Evolutionary conservation across 2,329 filamentous ascomycete species (phyloP).

Genomic region (Neonectria hederae): DNA sequence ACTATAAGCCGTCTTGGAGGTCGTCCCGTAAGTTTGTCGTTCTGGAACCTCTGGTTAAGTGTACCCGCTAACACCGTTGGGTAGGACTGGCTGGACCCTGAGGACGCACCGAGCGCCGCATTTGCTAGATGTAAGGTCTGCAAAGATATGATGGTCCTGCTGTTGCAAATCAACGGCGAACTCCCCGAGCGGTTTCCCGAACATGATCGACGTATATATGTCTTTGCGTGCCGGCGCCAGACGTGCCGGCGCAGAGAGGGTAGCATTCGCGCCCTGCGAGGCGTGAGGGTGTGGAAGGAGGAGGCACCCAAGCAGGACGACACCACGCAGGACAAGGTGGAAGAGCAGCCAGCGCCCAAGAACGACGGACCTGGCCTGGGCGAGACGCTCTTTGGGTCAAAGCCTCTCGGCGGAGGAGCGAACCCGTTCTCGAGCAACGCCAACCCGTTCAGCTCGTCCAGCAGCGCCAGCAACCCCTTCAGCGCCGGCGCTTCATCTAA

Average conservation of each 20-base stretch:
- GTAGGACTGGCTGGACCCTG: conserved; percentile 85
- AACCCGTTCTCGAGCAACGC: conserved; percentile 70
- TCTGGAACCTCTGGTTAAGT: conserved; percentile 2
- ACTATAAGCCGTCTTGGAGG: conserved; percentile 89
- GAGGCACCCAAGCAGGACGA: conserved; percentile 43
- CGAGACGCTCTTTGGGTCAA: conserved; percentile 75
- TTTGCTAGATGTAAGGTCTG: conserved; percentile 89
- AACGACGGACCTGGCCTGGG: conserved; percentile 62
- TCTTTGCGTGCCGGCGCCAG: conserved; percentile 83
- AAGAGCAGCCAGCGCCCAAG: conserved; percentile 48
- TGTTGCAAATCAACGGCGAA: conserved; percentile 92
- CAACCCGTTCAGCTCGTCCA: conserved; percentile 57
- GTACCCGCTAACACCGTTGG: conserved; percentile 31
- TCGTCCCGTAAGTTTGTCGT: conserved; percentile 72
- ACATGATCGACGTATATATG: conserved; percentile 87
- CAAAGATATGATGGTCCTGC: conserved; percentile 81
- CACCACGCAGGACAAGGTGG: conserved; percentile 44
- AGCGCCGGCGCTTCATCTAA: conserved; percentile 39
- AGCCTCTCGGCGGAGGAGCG: conserved; percentile 52
- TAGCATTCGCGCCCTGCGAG: conserved; percentile 79
- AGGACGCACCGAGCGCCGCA: conserved; percentile 75
- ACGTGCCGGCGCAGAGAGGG: conserved; percentile 84
- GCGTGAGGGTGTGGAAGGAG: conserved; percentile 65
- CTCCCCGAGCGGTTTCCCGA: conserved; percentile 86
- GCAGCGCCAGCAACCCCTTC: conserved; percentile 44